Percentiles rank a stretch among this genome's conserved stretches.
These are phyloP conservation scores for Talaromyces stipitatus DNA, from an alignment of 495 filamentous ascomycete species.

Conservation along the genomic window DNA sequence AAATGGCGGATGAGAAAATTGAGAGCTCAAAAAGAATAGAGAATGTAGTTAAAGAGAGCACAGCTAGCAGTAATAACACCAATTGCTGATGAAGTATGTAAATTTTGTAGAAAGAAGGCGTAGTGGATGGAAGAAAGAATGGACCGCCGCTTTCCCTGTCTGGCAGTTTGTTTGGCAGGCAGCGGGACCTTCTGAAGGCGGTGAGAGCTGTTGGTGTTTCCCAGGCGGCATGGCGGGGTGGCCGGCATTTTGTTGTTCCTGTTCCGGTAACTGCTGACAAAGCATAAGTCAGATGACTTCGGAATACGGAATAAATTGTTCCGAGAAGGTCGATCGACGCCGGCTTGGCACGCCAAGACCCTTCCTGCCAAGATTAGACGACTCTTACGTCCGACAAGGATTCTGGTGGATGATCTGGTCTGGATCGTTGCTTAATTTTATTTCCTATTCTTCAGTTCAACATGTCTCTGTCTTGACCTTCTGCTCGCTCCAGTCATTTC, in stretches of 20 bases:
- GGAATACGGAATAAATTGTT: background rate
- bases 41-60: slow-evolving; percentile 4
- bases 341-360: background rate
- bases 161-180: slow-evolving; percentile 27
- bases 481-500: background rate
- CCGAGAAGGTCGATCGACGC: background rate
- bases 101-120: background rate
- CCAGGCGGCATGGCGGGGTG: background rate
- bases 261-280: background rate
- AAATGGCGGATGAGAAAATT: background rate
- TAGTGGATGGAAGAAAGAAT: background rate
- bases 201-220: background rate
- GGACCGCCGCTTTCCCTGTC: slow-evolving; percentile 14
- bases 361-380: background rate
- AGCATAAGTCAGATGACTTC: background rate
- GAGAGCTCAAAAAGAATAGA: slow-evolving; percentile 3
- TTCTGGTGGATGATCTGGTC: background rate
- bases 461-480: background rate
- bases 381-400: background rate
- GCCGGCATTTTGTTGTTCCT: background rate
- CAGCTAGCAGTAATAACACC: background rate
- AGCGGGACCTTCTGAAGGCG: slow-evolving; percentile 5
- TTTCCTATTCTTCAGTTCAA: background rate
- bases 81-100: background rate
- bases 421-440: background rate